Evolutionary conservation across 257 asterid species (phyloP), one percentile per base, ranked within the genome.

Genomic region (Gardenia jasminoides): DNA sequence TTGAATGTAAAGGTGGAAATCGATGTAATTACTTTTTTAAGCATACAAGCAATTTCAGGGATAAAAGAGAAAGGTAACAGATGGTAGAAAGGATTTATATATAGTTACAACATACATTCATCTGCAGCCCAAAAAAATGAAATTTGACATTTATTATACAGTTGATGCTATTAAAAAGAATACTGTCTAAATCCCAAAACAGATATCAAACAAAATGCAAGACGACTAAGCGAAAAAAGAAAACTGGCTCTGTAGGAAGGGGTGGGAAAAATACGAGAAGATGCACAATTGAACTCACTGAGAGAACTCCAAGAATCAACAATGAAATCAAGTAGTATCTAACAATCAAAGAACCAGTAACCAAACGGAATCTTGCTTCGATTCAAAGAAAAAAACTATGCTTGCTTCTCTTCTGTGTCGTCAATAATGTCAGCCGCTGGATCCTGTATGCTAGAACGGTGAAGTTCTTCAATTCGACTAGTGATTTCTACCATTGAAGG

Each of bases 401-500:
- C 78, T 66, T 70, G 70, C 48, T 54, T 67, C 43, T 81, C 80
- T 59, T 76, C 58, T 69, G 54, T 17, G 26, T 65, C 82, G 17
- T 79, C 72, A 33, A 65, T 47, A 20, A 83, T 78, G 78, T 83
- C 88, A 12, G 69, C 84, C 2, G 78, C 43, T 15, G 77, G 64
- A 7, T 82, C 87, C 62, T 48, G 76, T 5, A 79, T 77, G 47
- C 82, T 84, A 4, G 83, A 84, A 64, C 83, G 82, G 47, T 79
- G 79, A 33, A 87, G 79, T 80, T 87, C 88, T 66, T 89, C 82
- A 30, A 89, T 81, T 33, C 83, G 80, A 36, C 41, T 73, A 16
- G 80, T 77, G 41, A 89, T 86, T 69, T 82, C 87, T 1, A 86
- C 72, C 88, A 89, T 87, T 13, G 86, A 78, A 52, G 91, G 92